phyloP scores from a whole-genome alignment of 495 filamentous ascomycete species.

The Pseudevernia furfuracea region DNA sequence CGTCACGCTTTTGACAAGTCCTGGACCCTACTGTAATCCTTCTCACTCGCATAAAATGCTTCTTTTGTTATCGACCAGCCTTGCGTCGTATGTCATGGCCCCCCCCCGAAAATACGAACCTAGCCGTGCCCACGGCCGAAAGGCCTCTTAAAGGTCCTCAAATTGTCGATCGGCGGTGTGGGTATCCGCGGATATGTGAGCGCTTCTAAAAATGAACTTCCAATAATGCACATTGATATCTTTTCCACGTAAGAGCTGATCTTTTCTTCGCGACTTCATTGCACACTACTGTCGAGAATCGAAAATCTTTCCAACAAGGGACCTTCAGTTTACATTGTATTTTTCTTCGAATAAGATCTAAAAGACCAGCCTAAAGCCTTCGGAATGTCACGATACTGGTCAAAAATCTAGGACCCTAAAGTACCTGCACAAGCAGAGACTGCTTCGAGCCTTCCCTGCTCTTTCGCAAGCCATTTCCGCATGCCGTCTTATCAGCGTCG shows the following conservation, averaged over 20 bases:
- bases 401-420: not conserved
- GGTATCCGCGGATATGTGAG: not conserved
- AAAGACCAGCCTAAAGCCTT: not conserved
- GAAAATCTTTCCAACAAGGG: not conserved
- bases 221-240: not conserved
- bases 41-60: not conserved
- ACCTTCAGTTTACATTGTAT: not conserved
- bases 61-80: not conserved
- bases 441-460: not conserved
- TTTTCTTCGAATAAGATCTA: not conserved
- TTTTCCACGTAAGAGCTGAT: not conserved
- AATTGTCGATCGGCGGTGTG: not conserved
- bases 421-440: not conserved
- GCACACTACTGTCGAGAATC: not conserved
- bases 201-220: not conserved
- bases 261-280: not conserved
- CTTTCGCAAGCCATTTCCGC: not conserved
- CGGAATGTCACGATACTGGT: not conserved
- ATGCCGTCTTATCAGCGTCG: not conserved
- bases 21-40: not conserved
- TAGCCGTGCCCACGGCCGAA: not conserved
- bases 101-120: not conserved
- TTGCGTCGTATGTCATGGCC: not conserved
- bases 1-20: not conserved
- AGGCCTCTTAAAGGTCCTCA: not conserved